phyloP scores from a whole-genome alignment of 176 grass and related monocot species.

The Coix lacrymajobi region DNA sequence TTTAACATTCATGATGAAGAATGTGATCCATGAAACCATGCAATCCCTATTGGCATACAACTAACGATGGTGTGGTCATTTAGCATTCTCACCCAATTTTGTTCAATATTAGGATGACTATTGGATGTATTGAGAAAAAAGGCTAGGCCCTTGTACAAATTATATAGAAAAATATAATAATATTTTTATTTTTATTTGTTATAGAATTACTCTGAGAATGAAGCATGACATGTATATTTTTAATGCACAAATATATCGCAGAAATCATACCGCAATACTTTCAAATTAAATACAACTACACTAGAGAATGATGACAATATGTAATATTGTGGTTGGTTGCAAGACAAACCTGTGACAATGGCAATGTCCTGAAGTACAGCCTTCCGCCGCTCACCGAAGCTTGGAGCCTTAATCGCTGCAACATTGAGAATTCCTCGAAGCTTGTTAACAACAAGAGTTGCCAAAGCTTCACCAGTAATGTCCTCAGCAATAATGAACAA shows the following conservation, averaged over 20 bases:
- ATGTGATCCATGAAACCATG: background rate
- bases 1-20: background rate
- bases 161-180: background rate
- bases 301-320: background rate
- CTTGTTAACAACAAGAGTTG: constrained; percentile 80
- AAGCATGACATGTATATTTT: background rate
- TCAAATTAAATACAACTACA: background rate
- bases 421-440: constrained; percentile 62
- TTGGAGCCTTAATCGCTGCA: constrained; percentile 74
- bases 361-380: constrained; percentile 75
- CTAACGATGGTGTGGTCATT: background rate
- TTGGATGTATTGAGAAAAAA: background rate
- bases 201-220: background rate
- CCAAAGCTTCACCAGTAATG: constrained; percentile 65
- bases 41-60: background rate
- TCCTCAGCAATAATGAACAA: constrained; percentile 72
- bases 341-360: constrained; percentile 52
- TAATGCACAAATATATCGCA: background rate
- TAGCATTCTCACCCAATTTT: background rate
- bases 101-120: background rate
- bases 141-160: background rate
- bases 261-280: background rate
- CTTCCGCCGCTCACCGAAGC: constrained; percentile 67
- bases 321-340: background rate
- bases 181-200: background rate